Conservation (phyloP, 1,284 basidiomycete genomes). For the Fomitopsis schrenkii region DNA sequence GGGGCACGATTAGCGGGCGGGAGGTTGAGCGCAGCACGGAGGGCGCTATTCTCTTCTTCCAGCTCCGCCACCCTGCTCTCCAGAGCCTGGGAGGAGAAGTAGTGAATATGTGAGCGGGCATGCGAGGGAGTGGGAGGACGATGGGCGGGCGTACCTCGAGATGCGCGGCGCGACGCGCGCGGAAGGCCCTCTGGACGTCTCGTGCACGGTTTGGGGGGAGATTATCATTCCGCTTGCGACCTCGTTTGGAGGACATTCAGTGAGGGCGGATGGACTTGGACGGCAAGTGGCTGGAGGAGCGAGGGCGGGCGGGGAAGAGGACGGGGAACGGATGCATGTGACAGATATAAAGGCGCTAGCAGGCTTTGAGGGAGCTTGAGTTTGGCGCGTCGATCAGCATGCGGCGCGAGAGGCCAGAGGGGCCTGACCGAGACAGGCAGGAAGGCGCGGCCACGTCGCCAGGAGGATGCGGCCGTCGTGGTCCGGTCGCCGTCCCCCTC, state of each 20-base stretch:
- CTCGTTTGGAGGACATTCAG: slow-evolving; percentile 78
- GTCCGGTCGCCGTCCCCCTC: neutral
- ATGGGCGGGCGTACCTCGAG: slow-evolving; percentile 56
- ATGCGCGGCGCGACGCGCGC: slow-evolving; percentile 86
- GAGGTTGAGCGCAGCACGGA: slow-evolving; percentile 73
- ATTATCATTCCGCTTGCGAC: slow-evolving; percentile 88
- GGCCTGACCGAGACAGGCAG: slow-evolving; percentile 6
- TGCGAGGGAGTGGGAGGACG: neutral
- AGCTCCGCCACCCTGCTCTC: slow-evolving; percentile 81
- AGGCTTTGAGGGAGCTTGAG: slow-evolving; percentile 1
- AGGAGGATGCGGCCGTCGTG: neutral
- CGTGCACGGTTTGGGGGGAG: slow-evolving; percentile 89
- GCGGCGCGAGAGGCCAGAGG: slow-evolving; percentile 6
- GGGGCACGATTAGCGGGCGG: slow-evolving; percentile 69
- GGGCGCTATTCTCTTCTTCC: slow-evolving; percentile 79
- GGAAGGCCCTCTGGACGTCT: slow-evolving; percentile 90
- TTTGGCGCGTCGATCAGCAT: slow-evolving; percentile 13
- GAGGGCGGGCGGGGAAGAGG: slow-evolving; percentile 20
- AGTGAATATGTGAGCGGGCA: neutral
- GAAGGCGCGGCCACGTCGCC: neutral
- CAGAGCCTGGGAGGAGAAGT: slow-evolving; percentile 52
- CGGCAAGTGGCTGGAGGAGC: slow-evolving; percentile 15
- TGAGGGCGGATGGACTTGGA: slow-evolving; percentile 12
- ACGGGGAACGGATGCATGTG: slow-evolving; percentile 19
- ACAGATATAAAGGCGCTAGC: slow-evolving; percentile 18